A percentile compares a stretch with the other conserved stretches of the same genome.
Conservation (phyloP, 192 early-diverging fungal species). For the Piromyces sp. region DNA sequence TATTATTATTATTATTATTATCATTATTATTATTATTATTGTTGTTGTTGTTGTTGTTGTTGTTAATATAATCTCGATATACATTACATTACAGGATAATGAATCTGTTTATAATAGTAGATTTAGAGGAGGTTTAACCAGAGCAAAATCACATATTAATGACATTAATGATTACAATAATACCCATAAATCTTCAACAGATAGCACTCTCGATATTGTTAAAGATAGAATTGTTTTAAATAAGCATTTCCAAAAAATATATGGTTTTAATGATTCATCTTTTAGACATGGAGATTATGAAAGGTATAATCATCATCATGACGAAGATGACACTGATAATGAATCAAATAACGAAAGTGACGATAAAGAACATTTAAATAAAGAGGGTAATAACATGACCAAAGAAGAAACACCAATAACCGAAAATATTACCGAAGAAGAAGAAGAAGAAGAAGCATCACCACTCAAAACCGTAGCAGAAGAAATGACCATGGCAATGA, state of each 20-base stretch:
- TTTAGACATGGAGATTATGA: not conserved
- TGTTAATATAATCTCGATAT: too few relatives aligned
- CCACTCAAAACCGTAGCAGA: too few relatives aligned
- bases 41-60: too few relatives aligned
- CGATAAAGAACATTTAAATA: not conserved
- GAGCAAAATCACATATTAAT: not conserved
- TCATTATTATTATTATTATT: too few relatives aligned
- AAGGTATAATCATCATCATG: not conserved
- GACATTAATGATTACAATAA: not conserved
- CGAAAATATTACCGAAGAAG: too few relatives aligned
- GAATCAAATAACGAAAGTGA: not conserved
- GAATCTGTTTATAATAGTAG: not conserved
- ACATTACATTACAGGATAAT: too few relatives aligned
- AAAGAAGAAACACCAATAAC: not conserved
- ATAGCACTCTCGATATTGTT: not conserved
- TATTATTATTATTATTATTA: too few relatives aligned
- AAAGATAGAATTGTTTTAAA: not conserved
- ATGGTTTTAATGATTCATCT: not conserved
- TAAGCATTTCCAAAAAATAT: not conserved
- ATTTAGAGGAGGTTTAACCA: not conserved
- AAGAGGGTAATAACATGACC: not conserved
- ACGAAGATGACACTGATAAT: not conserved
- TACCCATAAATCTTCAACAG: not conserved
- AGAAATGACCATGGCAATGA: too few relatives aligned
- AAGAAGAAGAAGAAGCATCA: too few relatives aligned